Conservation (phyloP, 441 rosid species). For the Isatis lusitanica region DNA sequence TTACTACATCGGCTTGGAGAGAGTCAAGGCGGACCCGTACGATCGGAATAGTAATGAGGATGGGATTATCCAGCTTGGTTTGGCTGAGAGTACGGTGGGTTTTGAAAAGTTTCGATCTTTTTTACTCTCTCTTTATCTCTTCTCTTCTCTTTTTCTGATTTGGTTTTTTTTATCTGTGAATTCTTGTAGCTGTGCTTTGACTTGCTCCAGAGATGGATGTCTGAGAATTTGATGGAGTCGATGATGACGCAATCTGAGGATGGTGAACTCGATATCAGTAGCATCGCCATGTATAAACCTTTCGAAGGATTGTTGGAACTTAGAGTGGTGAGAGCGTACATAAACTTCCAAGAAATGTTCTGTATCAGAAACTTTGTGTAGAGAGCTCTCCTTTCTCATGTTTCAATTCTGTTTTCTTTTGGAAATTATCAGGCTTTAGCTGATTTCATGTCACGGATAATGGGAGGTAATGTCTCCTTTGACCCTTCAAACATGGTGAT, state of each 20-base stretch:
- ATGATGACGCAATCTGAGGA: slow-evolving; percentile 47
- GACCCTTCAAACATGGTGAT: slow-evolving; percentile 69
- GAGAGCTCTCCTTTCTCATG: background rate
- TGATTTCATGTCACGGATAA: slow-evolving; percentile 68
- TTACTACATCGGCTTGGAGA: slow-evolving; percentile 56
- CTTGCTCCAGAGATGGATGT: slow-evolving; percentile 77
- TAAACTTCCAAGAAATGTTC: too few relatives aligned
- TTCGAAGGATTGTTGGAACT: slow-evolving; percentile 65
- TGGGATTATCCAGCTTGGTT: slow-evolving; percentile 83
- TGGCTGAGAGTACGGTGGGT: slow-evolving; percentile 70
- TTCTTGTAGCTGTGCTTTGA: slow-evolving; percentile 66
- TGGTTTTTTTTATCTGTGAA: background rate
- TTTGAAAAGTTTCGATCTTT: background rate
- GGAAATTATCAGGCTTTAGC: slow-evolving; percentile 65
- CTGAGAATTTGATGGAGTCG: slow-evolving; percentile 60
- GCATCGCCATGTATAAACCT: slow-evolving; percentile 71
- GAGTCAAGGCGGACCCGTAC: slow-evolving; percentile 59
- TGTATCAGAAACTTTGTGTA: background rate
- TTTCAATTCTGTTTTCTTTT: background rate
- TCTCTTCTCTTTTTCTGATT: background rate
- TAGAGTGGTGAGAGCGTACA: slow-evolving; percentile 59
- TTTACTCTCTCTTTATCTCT: background rate
- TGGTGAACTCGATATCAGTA: slow-evolving; percentile 54
- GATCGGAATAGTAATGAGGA: slow-evolving; percentile 50
- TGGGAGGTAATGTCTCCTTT: slow-evolving; percentile 53